Base-by-base conservation (phyloP, 2,329 filamentous ascomycete genomes). In the Claviceps pusilla region DNA sequence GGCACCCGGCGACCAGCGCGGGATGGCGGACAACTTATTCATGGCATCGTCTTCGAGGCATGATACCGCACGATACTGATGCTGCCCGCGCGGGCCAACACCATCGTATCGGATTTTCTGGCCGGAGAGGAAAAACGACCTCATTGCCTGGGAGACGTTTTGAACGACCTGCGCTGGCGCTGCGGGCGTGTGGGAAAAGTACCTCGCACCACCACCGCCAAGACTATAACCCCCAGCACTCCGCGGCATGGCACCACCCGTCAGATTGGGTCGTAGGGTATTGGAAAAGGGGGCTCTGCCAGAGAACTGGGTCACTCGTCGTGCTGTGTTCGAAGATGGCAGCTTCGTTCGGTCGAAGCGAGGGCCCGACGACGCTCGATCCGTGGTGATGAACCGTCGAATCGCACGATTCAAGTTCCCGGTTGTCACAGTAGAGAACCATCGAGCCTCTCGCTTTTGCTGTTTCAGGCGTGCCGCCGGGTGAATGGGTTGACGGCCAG, bases 81-180 rank as follows among this genome's bases (percentile, higher is more conserved):
- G 86, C 69, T 90, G 83, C 48, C 90, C 90, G 11, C 77, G 81
- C 16, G 79, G 69, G 54, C 84, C 82, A 47, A 85, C 68, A 12
- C 91, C 91, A 66, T 95, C 87, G 62, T 90, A 96, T 55, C 87
- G 86, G 10, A 86, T 84, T 67, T 90, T 93, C 64, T 95, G 83
- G 0, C 93, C 93, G 0, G 87, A 89, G n/a, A 95, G 76, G 71
- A 88, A 85, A 70, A 98, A 96, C 12, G 89, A 90, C 53, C 93
- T 83, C 64, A 97, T 84, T 5, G 89, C 93, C 61, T 89, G 84
- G 12, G 89, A 95, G n/a, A 96, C 91, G 69, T 95, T 95, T 68
- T 93, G 86, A 52, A 97, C 80, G 49, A 97, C 89, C 67, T 97
- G 88, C 1, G 90, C 89, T 43, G 89, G 89, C 7, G 84, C 81